Base-by-base conservation (phyloP, 2,329 filamentous ascomycete genomes). In the Davidsoniella neocaledoniae region DNA sequence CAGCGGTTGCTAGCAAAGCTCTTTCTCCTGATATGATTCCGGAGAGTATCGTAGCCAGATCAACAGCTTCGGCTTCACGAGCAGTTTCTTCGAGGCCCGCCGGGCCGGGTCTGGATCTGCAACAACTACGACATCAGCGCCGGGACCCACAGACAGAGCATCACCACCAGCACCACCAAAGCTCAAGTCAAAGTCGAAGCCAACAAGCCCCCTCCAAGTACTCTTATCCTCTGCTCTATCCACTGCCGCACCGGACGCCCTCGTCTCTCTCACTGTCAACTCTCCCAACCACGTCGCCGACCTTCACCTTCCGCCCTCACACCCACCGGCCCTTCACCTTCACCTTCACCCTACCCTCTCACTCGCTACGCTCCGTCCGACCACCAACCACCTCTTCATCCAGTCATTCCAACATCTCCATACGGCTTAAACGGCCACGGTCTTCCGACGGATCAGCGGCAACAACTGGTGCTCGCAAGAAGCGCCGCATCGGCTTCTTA, bases 401-500 rank as follows among this genome's bases (percentile, higher is more conserved):
- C 47, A 12, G 17, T 23, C 29, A 43, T 36, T 16, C 38, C 26
- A 12, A 26, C 36, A 4, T 19, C 25, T 16, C 14, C 38, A 33
- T 19, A n/a, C 17, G 12, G 7, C 43, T 62, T 46, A 80, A 80
- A 58, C 71, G 78, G 29, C 58, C 61, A 17, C 71, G 79, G 21
- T 63, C 64, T 2, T 69, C 73, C 36, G 78, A 83, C 55, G 72
- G 29, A 33, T 81, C 41, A 77, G 81, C 53, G 76, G 70, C 12
- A 3, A 33, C 12, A 5, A 12, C 29, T 9, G 68, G 46, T 66
- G 69, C 56, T 74, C 72, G 0, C 66, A 66, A 25, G 57, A 86
- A 85, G 62, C 74, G 81, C 21, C 71, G 81, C 3, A 64, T 85
- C 3, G 71, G 78, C 1, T 65, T 76, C 2, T 63, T 72, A 17